phyloP scores from a whole-genome alignment of 2,329 filamentous ascomycete species.

The Penicillium sp. region DNA sequence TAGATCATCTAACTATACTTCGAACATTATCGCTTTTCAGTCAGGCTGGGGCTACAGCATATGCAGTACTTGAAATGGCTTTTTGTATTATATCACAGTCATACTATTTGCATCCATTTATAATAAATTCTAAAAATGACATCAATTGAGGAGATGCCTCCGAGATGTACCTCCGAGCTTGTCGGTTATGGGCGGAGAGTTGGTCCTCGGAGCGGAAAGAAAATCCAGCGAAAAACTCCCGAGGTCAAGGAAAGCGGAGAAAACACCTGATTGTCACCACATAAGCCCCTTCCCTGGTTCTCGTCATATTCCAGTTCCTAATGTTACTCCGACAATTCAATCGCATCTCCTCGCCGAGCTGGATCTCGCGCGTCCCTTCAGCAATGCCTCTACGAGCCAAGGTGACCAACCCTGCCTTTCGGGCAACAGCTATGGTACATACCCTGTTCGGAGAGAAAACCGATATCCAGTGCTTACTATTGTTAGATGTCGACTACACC shows the following conservation, averaged over 20 bases:
- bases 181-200: constrained; percentile 17
- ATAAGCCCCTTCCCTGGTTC: constrained; percentile 12
- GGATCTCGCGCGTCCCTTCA: constrained; percentile 38
- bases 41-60: not conserved
- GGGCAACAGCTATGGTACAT: constrained; percentile 46
- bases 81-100: not conserved
- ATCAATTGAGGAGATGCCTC: not conserved
- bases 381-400: constrained; percentile 76
- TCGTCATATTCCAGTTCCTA: constrained; percentile 24
- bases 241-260: constrained; percentile 24
- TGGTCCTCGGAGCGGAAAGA: constrained; percentile 20
- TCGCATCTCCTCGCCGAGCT: constrained; percentile 37
- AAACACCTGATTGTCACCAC: constrained; percentile 23
- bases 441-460: not conserved
- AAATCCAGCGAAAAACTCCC: constrained; percentile 24
- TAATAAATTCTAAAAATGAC: not conserved
- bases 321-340: constrained; percentile 39
- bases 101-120: not conserved
- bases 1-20: constrained; percentile 4
- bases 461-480: constrained; percentile 12
- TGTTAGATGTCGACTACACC: constrained; percentile 37
- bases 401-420: constrained; percentile 53
- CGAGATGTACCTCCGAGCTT: not conserved
- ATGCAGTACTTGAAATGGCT: not conserved
- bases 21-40: not conserved